Evolutionary conservation across 371 early-diverging fungal genomes (phyloP).

Genomic region (Polyrhizophydium stewartii): DNA sequence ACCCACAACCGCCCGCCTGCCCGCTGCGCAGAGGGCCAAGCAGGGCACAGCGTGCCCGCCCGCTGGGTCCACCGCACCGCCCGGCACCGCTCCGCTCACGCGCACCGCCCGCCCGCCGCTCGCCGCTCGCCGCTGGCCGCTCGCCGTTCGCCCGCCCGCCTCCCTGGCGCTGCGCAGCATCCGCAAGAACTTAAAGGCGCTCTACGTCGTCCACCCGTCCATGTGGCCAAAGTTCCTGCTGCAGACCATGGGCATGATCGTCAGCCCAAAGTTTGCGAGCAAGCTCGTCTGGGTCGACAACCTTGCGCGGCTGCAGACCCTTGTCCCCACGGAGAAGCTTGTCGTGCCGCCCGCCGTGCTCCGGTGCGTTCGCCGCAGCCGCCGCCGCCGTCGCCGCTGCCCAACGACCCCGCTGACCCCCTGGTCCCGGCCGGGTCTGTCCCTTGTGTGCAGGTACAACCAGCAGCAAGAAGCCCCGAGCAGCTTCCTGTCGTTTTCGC

Average conservation of each 20-base stretch:
- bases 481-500: not conserved
- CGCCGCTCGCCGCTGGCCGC: too few species aligned
- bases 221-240: conserved; percentile 63
- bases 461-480: not conserved
- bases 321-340: conserved; percentile 67
- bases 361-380: not conserved
- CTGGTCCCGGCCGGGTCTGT: too few species aligned
- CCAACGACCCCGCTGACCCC: too few species aligned
- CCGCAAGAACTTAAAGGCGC: conserved; percentile 86
- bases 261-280: conserved; percentile 89
- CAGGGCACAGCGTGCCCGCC: too few species aligned
- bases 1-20: too few species aligned
- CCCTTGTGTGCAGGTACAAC: not conserved
- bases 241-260: conserved; percentile 62
- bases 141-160: not conserved
- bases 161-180: conserved; percentile 47
- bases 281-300: conserved; percentile 78
- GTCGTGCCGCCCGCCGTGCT: conserved; percentile 57
- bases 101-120: too few species aligned
- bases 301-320: conserved; percentile 60
- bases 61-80: too few species aligned
- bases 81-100: too few species aligned
- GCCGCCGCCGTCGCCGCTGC: too few species aligned
- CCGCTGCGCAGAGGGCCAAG: too few species aligned
- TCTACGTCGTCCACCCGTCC: conserved; percentile 85